A percentile compares a stretch with the other conserved stretches of the same genome.
These are phyloP conservation scores for Geosiphon pyriformis DNA, from an alignment of 192 early-diverging fungal genomes.

Conservation along the genomic window DNA sequence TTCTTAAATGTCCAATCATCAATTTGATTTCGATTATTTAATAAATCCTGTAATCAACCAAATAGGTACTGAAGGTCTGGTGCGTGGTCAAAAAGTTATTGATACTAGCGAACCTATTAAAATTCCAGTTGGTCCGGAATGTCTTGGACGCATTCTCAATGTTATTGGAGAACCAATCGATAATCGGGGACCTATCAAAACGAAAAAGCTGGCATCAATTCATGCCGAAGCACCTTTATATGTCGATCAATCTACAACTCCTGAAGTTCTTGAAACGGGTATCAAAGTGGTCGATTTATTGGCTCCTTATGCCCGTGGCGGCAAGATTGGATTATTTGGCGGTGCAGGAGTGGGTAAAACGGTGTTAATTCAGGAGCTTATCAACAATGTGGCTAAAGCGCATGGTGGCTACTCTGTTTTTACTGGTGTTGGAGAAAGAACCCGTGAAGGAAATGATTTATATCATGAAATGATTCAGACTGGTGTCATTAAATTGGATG, in stretches of 20 bases:
- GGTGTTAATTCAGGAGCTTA: constrained; percentile 97
- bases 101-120: constrained; percentile 92
- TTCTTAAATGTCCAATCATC: background rate
- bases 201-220: constrained; percentile 83
- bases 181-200: constrained; percentile 91
- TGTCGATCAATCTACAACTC: constrained; percentile 91
- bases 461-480: constrained; percentile 98
- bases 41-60: background rate
- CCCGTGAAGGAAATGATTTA: constrained; percentile 99
- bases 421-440: constrained; percentile 98
- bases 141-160: constrained; percentile 97
- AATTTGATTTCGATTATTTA: background rate
- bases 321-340: constrained; percentile 98
- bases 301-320: constrained; percentile 94
- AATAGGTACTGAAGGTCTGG: constrained; percentile 52
- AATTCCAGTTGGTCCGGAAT: constrained; percentile 89
- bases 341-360: constrained; percentile 99
- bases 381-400: constrained; percentile 99
- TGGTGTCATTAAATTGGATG: constrained; percentile 94
- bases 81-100: constrained; percentile 88
- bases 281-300: constrained; percentile 99
- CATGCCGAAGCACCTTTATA: constrained; percentile 90
- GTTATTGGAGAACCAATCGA: constrained; percentile 98
- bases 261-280: constrained; percentile 93
- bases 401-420: constrained; percentile 99